These are phyloP conservation scores for Sclerotinia trifoliorum DNA, from an alignment of 2,329 filamentous ascomycete genomes.

Conservation along the genomic window DNA sequence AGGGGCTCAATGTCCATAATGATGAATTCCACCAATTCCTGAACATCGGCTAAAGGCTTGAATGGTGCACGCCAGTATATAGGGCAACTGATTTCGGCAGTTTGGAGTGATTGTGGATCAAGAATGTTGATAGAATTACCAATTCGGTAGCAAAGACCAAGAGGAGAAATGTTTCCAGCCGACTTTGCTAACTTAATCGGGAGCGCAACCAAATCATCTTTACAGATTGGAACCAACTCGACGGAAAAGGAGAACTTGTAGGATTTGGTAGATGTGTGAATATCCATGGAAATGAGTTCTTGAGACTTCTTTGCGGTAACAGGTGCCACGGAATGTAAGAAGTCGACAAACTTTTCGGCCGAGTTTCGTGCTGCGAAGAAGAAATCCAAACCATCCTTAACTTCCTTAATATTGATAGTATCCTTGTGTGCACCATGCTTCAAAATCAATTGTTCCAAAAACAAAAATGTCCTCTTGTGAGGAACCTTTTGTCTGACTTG, in stretches of 20 bases:
- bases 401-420: slow-evolving; percentile 97
- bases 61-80: slow-evolving; percentile 94
- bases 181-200: slow-evolving; percentile 86
- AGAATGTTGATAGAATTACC: slow-evolving; percentile 88
- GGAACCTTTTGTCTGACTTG: slow-evolving; percentile 96
- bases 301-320: slow-evolving; percentile 80
- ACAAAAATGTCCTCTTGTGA: slow-evolving; percentile 85
- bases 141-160: slow-evolving; percentile 82
- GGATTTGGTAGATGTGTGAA: slow-evolving; percentile 83
- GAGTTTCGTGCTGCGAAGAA: slow-evolving; percentile 89
- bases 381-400: slow-evolving; percentile 93
- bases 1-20: slow-evolving; percentile 89
- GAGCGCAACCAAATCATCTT: slow-evolving; percentile 92
- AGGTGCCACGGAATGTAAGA: slow-evolving; percentile 78
- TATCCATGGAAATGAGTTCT: slow-evolving; percentile 89
- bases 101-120: slow-evolving; percentile 88
- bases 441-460: slow-evolving; percentile 89
- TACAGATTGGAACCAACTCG: slow-evolving; percentile 91
- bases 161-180: slow-evolving; percentile 82
- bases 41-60: slow-evolving; percentile 75
- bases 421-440: slow-evolving; percentile 91
- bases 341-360: slow-evolving; percentile 89
- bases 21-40: slow-evolving; percentile 86
- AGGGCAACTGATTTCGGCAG: slow-evolving; percentile 75
- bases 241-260: slow-evolving; percentile 95